A percentile compares a stretch with the other conserved stretches of the same genome.
phyloP scores from a whole-genome alignment of 495 filamentous ascomycete species.

The Gamarada debralockiae region DNA sequence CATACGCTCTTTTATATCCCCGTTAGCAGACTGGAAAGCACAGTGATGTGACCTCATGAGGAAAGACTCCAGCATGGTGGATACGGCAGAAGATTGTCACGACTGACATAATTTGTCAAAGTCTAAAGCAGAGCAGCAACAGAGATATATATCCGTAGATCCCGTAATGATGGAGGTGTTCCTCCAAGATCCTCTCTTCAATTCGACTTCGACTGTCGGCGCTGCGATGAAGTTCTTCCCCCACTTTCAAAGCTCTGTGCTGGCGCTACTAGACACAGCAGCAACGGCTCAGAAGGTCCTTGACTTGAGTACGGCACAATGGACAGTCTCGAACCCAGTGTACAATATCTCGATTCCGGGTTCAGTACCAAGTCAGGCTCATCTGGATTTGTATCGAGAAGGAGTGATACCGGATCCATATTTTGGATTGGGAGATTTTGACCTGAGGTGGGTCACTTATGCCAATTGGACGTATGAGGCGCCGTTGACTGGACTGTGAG shows the following conservation, averaged over 20 bases:
- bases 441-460: slow-evolving; percentile 65
- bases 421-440: slow-evolving; percentile 56
- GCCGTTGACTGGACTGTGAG: slow-evolving; percentile 44
- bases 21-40: not conserved
- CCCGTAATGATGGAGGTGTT: not conserved
- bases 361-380: slow-evolving; percentile 59
- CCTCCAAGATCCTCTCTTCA: not conserved
- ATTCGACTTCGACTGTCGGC: not conserved
- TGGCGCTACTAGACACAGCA: not conserved
- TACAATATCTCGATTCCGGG: slow-evolving; percentile 55
- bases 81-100: not conserved
- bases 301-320: slow-evolving; percentile 47
- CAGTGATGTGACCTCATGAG: not conserved
- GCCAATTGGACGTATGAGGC: slow-evolving; percentile 54
- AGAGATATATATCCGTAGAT: not conserved
- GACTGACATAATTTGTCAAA: not conserved
- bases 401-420: slow-evolving; percentile 55
- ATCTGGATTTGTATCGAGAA: slow-evolving; percentile 56
- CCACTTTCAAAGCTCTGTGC: slow-evolving; percentile 5
- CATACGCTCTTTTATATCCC: not conserved
- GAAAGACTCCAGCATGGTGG: not conserved
- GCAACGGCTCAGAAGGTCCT: slow-evolving; percentile 35
- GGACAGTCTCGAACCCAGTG: slow-evolving; percentile 51
- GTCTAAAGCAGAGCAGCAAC: not conserved
- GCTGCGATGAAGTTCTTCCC: not conserved